Conservation (phyloP, 2,329 filamentous ascomycete species). For the Colletotrichum lentis region DNA sequence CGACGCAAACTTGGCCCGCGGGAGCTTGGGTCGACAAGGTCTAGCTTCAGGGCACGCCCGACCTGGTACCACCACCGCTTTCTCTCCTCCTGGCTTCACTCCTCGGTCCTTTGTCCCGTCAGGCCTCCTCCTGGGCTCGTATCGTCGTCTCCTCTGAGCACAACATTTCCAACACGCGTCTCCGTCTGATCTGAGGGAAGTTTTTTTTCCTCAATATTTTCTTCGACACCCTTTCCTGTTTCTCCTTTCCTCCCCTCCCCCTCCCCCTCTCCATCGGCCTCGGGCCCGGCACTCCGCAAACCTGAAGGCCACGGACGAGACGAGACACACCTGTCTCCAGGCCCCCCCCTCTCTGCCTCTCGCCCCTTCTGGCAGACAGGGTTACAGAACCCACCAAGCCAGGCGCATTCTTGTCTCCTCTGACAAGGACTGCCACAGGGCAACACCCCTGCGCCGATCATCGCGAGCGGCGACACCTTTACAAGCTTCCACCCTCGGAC, state of each 20-base stretch:
- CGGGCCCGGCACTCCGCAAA: constrained; percentile 20
- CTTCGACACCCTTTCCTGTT: too few species aligned
- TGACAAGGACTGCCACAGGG: constrained; percentile 34
- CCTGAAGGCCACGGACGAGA: constrained; percentile 9
- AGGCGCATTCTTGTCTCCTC: constrained; percentile 24
- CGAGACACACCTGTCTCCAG: constrained; percentile 21
- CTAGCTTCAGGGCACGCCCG: constrained; percentile 33
- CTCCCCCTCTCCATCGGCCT: neutral
- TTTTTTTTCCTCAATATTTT: neutral
- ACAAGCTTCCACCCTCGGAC: constrained; percentile 29
- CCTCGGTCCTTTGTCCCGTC: neutral
- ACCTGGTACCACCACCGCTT: constrained; percentile 3
- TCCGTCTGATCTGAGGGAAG: constrained; percentile 9
- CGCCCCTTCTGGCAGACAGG: neutral
- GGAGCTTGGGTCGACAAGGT: constrained; percentile 30
- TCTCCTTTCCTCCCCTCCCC: neutral
- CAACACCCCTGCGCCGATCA: constrained; percentile 36
- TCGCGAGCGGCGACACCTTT: constrained; percentile 18
- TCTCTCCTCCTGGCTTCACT: constrained; percentile 2
- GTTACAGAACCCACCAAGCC: constrained; percentile 21
- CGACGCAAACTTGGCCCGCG: constrained; percentile 33
- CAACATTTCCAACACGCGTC: constrained; percentile 3
- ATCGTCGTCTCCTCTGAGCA: neutral
- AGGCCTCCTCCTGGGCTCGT: too few species aligned
- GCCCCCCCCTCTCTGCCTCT: constrained; percentile 7